A percentile compares a stretch with the other conserved stretches of the same genome.
Evolutionary conservation across 1,284 basidiomycete genomes (phyloP).

Genomic region (Ustilago lituana): DNA sequence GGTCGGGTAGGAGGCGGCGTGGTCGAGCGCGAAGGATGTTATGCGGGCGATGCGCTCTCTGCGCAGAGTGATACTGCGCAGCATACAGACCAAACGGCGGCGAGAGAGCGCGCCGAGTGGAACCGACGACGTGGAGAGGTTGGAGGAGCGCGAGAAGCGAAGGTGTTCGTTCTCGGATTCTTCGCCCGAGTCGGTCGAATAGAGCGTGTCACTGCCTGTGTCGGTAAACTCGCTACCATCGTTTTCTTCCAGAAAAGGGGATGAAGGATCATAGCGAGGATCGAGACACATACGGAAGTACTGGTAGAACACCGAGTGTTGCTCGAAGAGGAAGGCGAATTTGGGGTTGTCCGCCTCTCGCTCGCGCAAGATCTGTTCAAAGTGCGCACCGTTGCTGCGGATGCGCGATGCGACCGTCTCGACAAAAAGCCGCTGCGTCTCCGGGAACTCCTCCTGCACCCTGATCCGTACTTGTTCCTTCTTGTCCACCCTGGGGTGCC

Average conservation of each 20-base stretch:
- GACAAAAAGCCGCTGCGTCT: conserved; percentile 74
- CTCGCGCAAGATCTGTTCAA: conserved; percentile 79
- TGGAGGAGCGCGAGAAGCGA: conserved; percentile 79
- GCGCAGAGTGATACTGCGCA: conserved; percentile 83
- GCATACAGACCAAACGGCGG: conserved; percentile 85
- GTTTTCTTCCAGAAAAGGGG: background rate
- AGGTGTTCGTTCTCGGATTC: conserved; percentile 84
- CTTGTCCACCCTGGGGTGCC: background rate
- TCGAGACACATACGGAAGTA: conserved; percentile 82
- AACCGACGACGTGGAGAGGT: conserved; percentile 77
- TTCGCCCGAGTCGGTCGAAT: conserved; percentile 93
- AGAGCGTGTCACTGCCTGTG: conserved; percentile 70
- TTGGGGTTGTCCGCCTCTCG: conserved; percentile 82
- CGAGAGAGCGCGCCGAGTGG: conserved; percentile 79
- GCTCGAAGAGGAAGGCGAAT: conserved; percentile 78
- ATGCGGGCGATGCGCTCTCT: conserved; percentile 89
- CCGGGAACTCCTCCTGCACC: conserved; percentile 1
- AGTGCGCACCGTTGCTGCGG: conserved; percentile 79
- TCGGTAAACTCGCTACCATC: conserved; percentile 16
- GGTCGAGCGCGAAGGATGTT: conserved; percentile 94
- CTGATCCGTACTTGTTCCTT: background rate
- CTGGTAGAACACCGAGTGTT: conserved; percentile 70
- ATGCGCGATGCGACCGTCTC: conserved; percentile 84
- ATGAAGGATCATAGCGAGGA: conserved; percentile 71
- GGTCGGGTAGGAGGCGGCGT: conserved; percentile 79